These are phyloP conservation scores for Candida succiphila DNA, from an alignment of 805 yeast genomes.

Conservation along the genomic window DNA sequence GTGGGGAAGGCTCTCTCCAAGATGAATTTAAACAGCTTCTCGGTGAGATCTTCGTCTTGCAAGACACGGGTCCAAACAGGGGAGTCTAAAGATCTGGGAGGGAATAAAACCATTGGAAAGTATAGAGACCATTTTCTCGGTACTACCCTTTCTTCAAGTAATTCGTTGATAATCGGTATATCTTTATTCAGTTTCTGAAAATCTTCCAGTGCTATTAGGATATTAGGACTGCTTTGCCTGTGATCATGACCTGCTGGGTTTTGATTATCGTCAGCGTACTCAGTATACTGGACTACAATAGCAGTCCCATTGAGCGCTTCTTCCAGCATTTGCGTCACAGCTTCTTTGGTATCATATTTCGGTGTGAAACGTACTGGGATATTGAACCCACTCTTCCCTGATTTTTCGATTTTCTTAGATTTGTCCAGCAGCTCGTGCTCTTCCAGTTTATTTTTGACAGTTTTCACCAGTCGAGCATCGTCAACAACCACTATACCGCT, in stretches of 20 bases:
- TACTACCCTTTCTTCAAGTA: no score
- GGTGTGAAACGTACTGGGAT: no score
- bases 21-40: constrained; percentile 5
- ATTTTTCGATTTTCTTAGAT: background rate
- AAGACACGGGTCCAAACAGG: constrained; percentile 21
- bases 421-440: constrained; percentile 1
- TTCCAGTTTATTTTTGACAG: constrained; percentile 4
- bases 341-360: no score
- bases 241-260: no score
- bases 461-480: constrained; percentile 1
- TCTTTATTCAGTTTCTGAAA: no score
- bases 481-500: background rate
- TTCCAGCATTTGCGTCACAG: no score
- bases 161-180: no score
- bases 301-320: no score
- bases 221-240: no score
- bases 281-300: no score
- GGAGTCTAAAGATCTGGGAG: constrained; percentile 35
- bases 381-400: background rate
- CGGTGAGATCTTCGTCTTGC: constrained; percentile 8
- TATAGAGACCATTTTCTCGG: constrained; percentile 56
- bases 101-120: constrained; percentile 56
- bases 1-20: constrained; percentile 6
- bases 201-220: no score
- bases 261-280: no score